Base-by-base conservation (phyloP, 2,329 filamentous ascomycete species). In the Trematosphaeria pertusa region DNA sequence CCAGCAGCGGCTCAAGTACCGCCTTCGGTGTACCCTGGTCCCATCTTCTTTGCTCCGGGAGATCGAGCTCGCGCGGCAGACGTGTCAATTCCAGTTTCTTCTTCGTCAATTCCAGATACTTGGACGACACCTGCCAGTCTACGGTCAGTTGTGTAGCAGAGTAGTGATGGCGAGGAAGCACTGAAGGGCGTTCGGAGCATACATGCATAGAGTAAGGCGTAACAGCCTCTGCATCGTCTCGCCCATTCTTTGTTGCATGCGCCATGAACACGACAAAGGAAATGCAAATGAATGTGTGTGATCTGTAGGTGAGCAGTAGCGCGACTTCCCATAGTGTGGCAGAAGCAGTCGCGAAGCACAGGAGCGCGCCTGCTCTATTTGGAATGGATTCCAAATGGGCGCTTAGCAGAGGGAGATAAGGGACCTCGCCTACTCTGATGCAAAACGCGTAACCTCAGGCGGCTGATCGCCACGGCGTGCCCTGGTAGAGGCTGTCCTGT, bases 81-180 rank as follows among this genome's bases (percentile, higher is more conserved):
- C 86, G 76, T 17, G 84, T 85, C 35, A 88, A 75, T 60, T 87
- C 83, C 8, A 89, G 76, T 67, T 89, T 89, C 65, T 83, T 81
- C 61, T 75, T 80, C 5, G 86, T 89, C 49, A 88, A 75, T 35
- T 87, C 81, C 1, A 89, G 76, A 65, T 88, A 88, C 59, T 81
- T 83, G 43, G 79, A 81, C 2, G 85, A 87, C 12, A 88, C 81
- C 85, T 87, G 45, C 15, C 6, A 7, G 28, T 19, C 22, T 3
- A 42, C 18, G 12, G 11, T 26, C 12, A 28, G 24, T 28, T n/a
- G n/a, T n/a, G n/a, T n/a, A n/a, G n/a, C n/a, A n/a, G n/a, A n/a
- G n/a, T n/a, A n/a, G n/a, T n/a, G n/a, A n/a, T n/a, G n/a, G n/a
- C n/a, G n/a, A n/a, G n/a, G n/a, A n/a, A n/a, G n/a, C n/a, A n/a